phyloP scores from a whole-genome alignment of 106 monocot species.

The Platanthera guangdongensis region DNA sequence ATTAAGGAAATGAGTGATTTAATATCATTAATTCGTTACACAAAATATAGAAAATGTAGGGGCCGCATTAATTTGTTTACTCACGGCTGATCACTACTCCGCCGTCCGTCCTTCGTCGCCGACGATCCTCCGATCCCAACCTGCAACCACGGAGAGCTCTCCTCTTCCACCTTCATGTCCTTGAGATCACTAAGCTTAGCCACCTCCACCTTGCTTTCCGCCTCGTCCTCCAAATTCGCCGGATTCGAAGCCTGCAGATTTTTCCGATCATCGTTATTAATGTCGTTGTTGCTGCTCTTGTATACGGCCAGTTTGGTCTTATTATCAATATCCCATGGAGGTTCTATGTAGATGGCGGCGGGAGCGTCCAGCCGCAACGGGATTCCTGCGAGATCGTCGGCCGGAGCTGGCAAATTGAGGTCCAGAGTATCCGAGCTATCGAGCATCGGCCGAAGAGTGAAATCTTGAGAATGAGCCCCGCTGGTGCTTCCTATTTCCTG shows the following conservation, averaged over 20 bases:
- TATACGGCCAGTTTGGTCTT: neutral
- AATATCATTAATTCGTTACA: too few species aligned
- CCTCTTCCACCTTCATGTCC: slow-evolving; percentile 33
- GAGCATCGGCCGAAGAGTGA: slow-evolving; percentile 22
- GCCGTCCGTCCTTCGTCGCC: too few species aligned
- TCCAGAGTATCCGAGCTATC: slow-evolving; percentile 19
- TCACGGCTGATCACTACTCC: too few species aligned
- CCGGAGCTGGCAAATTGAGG: slow-evolving; percentile 40
- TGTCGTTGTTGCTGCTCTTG: slow-evolving; percentile 1
- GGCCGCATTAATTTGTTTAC: too few species aligned
- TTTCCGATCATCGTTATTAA: neutral
- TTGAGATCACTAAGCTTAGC: slow-evolving; percentile 62
- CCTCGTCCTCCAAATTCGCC: slow-evolving; percentile 32
- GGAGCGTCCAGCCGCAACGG: slow-evolving; percentile 29
- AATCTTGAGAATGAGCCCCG: slow-evolving; percentile 10
- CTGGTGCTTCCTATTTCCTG: neutral
- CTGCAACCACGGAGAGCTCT: slow-evolving; percentile 55
- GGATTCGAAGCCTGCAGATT: too few species aligned
- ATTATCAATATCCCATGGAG: slow-evolving; percentile 10
- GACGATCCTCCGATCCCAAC: slow-evolving; percentile 35
- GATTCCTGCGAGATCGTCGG: neutral
- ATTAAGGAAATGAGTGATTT: too few species aligned
- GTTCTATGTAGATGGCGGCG: slow-evolving; percentile 26
- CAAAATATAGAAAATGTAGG: too few species aligned
- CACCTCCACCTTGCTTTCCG: slow-evolving; percentile 39